These are phyloP conservation scores for Mortierella sp. DNA, from an alignment of 371 early-diverging fungal genomes.

Conservation along the genomic window DNA sequence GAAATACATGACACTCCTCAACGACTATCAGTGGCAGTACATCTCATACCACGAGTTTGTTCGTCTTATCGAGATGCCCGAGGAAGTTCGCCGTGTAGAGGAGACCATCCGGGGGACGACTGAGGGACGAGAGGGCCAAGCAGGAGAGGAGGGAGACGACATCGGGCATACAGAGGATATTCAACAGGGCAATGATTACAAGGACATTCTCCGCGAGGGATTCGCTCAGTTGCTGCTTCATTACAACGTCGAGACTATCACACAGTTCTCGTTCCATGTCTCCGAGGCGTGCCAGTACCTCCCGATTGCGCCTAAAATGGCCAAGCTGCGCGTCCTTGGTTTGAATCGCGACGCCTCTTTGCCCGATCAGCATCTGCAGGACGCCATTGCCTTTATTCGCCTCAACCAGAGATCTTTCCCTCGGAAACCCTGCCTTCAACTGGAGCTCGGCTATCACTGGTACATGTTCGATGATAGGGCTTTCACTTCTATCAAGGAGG, in stretches of 20 bases:
- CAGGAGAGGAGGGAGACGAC: neutral
- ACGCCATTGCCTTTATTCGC: conserved; percentile 10
- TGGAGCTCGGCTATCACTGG: conserved; percentile 11
- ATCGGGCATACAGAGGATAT: neutral
- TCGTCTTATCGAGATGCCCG: neutral
- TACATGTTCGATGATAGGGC: neutral
- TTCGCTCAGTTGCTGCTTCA: neutral
- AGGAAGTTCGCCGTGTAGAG: neutral
- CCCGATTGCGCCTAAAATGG: neutral
- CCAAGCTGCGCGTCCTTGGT: neutral
- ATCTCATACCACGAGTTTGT: neutral
- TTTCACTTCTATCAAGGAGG: neutral
- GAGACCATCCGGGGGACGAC: neutral
- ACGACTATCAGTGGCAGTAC: neutral
- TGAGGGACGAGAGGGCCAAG: neutral
- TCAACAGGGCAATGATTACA: neutral
- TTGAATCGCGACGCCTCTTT: neutral
- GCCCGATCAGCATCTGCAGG: neutral
- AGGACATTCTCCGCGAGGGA: neutral
- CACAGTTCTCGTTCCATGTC: conserved; percentile 5
- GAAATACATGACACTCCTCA: neutral
- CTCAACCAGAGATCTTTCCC: conserved; percentile 17
- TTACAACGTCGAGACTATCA: conserved; percentile 18
- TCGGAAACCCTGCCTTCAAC: conserved; percentile 3
- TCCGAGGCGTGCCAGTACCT: neutral